These are phyloP conservation scores for Camelina neglecta DNA, from an alignment of 345 rosid genomes.

Conservation along the genomic window DNA sequence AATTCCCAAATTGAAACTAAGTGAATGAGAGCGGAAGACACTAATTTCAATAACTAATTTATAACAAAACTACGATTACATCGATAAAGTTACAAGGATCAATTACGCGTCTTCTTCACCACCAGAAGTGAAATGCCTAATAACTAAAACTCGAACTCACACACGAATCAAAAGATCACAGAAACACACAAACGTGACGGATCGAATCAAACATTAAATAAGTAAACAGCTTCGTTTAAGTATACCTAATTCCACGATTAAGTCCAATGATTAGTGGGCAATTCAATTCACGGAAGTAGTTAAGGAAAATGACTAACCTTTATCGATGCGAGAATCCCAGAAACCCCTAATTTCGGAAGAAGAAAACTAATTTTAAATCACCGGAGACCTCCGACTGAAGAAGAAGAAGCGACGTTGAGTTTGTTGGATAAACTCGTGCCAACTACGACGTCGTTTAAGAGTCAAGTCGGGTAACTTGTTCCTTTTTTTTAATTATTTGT, in stretches of 20 bases:
- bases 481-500: not conserved
- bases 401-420: conserved; percentile 7
- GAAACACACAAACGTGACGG: not conserved
- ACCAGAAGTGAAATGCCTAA: not conserved
- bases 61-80: not conserved
- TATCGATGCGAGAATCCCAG: conserved; percentile 10
- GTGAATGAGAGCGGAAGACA: not conserved
- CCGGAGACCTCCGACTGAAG: not conserved
- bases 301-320: conserved; percentile 26
- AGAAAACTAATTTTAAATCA: conserved; percentile 3
- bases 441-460: conserved; percentile 7
- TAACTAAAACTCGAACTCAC: not conserved
- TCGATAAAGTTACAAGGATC: not conserved
- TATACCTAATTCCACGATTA: not conserved
- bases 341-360: conserved; percentile 34
- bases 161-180: not conserved
- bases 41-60: not conserved
- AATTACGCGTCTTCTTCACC: not conserved
- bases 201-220: conserved; percentile 5
- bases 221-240: not conserved
- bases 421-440: not conserved
- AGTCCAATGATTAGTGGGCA: not conserved
- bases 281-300: not conserved
- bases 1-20: not conserved
- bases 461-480: not conserved